Evolutionary conservation across 192 early-diverging fungal species (phyloP), one percentile per base, ranked within the genome.

Genomic region (Coemansia sp.): DNA sequence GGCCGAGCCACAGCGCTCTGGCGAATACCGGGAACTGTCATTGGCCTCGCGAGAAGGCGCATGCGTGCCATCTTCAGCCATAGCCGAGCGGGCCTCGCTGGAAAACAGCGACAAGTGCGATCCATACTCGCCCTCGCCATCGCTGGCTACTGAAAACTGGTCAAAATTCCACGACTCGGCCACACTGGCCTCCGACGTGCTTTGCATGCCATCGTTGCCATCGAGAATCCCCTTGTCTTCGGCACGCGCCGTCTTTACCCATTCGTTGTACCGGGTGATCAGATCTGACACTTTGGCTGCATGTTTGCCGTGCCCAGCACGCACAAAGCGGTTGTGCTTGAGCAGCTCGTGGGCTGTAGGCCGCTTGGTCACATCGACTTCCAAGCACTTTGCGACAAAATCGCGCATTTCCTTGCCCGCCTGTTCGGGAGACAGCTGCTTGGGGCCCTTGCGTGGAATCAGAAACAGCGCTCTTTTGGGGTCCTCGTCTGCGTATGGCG

Each of bases 401-500:
- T 97, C 97, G 54, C 88, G 90, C 63, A 97, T 67, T 5, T 78
- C 82, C 2, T 81, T 76, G 17, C 80, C 51, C 0, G 92, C 88
- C 79, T 88, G 94, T 37, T 82, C 76, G 2, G 88, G 90, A n/a
- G 89, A 83, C 21, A 98, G 66, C 50, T 81, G 81, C 21, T 93
- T 85, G 0, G 93, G 92, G 8, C 84, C 70, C 21, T 88, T 86
- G 50, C 87, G 85, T 5, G 92, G 92, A 56, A 96, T 95, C 41
- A 94, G 64, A 38, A 91, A 88, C 38, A 97, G 80, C 2, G 94
- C 94, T 38, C 86, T 82, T 80, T 93, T 85, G 11, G 93, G 93
- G 67, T 95, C 91, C 42, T 88, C 82, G 55, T 98, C 86, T 5
- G 93, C 87, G 47, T 93, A 89, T 0, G 97, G 97, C 14, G 97